Conservation (phyloP, 1,284 basidiomycete species). For the Vanrija pseudolonga region DNA sequence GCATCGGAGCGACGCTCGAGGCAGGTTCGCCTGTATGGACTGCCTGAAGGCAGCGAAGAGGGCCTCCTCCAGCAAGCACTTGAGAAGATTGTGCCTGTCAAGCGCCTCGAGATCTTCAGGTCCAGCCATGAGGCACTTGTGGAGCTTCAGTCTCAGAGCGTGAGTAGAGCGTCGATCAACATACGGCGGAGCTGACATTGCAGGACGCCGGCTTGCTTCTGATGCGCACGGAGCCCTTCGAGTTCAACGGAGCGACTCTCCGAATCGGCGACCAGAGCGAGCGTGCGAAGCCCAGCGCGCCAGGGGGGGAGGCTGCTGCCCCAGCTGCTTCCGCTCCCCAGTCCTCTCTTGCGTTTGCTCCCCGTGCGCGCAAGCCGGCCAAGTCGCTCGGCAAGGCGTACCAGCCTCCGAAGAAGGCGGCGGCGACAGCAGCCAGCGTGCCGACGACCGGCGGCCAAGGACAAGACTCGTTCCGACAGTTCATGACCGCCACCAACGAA, state of each 20-base stretch:
- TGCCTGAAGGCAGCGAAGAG: conserved; percentile 74
- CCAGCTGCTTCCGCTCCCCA: not conserved
- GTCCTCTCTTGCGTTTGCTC: conserved; percentile 25
- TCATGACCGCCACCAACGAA: conserved; percentile 40
- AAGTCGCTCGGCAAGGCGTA: conserved; percentile 35
- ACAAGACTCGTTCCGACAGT: conserved; percentile 42
- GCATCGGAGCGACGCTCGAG: conserved; percentile 55
- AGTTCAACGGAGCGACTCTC: conserved; percentile 56
- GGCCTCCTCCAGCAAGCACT: conserved; percentile 81
- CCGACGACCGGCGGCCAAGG: conserved; percentile 9
- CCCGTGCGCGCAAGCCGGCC: conserved; percentile 25
- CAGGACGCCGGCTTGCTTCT: conserved; percentile 76
- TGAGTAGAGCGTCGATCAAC: conserved; percentile 54
- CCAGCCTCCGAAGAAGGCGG: conserved; percentile 21
- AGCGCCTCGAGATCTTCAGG: conserved; percentile 69
- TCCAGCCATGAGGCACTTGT: conserved; percentile 67
- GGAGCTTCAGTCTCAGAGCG: conserved; percentile 65
- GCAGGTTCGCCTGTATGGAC: conserved; percentile 65
- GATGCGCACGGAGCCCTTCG: conserved; percentile 62
- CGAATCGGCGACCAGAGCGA: conserved; percentile 13
- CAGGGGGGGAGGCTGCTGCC: not conserved
- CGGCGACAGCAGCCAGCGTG: conserved; percentile 9
- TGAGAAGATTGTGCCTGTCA: conserved; percentile 70
- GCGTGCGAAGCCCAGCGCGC: not conserved
- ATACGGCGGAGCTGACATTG: not conserved